phyloP scores from a whole-genome alignment of 495 filamentous ascomycete genomes.

The Diplogelasinospora grovesii region DNA sequence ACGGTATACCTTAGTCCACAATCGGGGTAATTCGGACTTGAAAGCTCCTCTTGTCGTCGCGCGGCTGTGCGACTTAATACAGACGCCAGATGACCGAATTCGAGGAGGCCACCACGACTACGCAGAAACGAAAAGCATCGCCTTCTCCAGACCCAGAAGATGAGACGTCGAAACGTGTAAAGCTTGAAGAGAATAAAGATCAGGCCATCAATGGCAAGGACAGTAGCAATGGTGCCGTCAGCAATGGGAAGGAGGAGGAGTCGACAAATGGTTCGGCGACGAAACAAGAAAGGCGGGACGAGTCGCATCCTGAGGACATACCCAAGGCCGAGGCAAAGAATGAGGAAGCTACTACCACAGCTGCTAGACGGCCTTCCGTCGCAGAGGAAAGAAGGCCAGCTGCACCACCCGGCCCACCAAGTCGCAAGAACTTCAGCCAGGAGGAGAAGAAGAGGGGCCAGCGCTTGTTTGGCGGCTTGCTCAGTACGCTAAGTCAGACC shows the following conservation, averaged over 20 bases:
- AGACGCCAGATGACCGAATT: conserved; percentile 2
- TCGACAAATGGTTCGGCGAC: neutral
- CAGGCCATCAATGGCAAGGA: conserved; percentile 7
- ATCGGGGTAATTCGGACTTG: neutral
- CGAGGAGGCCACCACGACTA: neutral
- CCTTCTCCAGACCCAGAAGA: conserved; percentile 8
- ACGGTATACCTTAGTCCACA: neutral
- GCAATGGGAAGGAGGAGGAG: conserved; percentile 10
- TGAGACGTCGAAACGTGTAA: conserved; percentile 17
- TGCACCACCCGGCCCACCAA: neutral
- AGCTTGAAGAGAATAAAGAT: conserved; percentile 5
- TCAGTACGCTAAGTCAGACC: conserved; percentile 82
- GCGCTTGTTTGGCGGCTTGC: conserved; percentile 80
- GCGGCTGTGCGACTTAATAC: neutral
- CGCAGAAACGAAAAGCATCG: conserved; percentile 23
- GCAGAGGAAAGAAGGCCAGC: conserved; percentile 9
- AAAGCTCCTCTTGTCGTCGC: neutral
- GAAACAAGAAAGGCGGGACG: too few relatives aligned
- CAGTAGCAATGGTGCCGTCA: conserved; percentile 11
- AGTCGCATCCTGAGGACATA: too few relatives aligned
- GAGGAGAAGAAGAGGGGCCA: conserved; percentile 85
- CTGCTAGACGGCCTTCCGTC: neutral
- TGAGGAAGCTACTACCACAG: neutral
- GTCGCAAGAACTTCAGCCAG: conserved; percentile 41
- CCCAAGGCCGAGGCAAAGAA: neutral